Base-by-base conservation (phyloP, 2,329 filamentous ascomycete genomes). In the Fusarium equiseti region DNA sequence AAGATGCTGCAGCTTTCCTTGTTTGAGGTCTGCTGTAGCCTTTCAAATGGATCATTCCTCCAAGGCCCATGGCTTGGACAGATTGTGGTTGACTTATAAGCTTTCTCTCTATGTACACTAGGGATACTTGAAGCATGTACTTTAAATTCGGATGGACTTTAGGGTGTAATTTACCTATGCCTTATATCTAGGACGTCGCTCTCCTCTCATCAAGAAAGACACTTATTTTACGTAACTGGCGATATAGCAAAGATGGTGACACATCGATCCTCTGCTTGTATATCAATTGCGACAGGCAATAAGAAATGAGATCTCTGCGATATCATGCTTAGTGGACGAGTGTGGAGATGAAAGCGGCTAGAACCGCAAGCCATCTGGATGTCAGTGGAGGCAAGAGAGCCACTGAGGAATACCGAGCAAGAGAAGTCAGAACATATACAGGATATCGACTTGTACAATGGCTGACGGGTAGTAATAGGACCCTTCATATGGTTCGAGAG, bases 301-400 rank as follows among this genome's bases (percentile, higher is more conserved):
- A 8, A 26, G 18, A 13, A 16, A 42, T 6, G 20, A 16, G 20
- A 16, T 27, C 5, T 26, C 12, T 29, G 32, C n/a, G 38, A 20
- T 12, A n/a, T 22, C 13, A n/a, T 27, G n/a, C 24, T 43, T 52
- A 13, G 35, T 27, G 13, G 12, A 22, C 22, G 16, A 43, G 22
- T 26, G 29, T 8, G 20, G 50, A 51, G 31, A 54, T 51, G 24
- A 54, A 38, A 43, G 55, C 44, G 55, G 50, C 29, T 52, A 52
- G 40, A n/a, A 26, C 24, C 42, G 51, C 11, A 68, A 66, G 40
- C 27, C 31, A 67, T 63, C 18, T 58, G 27, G 38, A 8, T 32
- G 15, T 38, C 9, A 18, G 15, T 20, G 40, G 26, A 35, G 26
- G 38, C 45, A 46, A 42, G 16, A 9, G 22, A 12, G n/a, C 38